These are phyloP conservation scores for Chamaenerion angustifolium DNA, from an alignment of 345 rosid species.

Conservation along the genomic window DNA sequence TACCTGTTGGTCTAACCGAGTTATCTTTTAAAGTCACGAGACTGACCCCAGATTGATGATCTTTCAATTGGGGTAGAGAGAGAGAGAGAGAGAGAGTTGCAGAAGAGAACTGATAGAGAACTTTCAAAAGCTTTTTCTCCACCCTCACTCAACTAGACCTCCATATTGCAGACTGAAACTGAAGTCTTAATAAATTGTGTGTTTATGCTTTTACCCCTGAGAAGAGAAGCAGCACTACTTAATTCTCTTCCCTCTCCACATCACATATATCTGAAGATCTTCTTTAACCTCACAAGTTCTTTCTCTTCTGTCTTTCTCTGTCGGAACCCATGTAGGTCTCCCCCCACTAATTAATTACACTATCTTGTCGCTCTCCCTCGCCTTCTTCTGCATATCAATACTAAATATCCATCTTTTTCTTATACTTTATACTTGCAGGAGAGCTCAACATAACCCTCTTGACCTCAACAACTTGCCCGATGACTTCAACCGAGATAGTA, in stretches of 20 bases:
- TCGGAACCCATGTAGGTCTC: slow-evolving; percentile 65
- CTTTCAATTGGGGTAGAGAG: slow-evolving; percentile 24
- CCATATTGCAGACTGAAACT: slow-evolving; percentile 46
- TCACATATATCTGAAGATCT: neutral
- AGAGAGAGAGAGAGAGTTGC: slow-evolving; percentile 37
- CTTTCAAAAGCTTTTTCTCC: slow-evolving; percentile 34
- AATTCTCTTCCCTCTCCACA: neutral
- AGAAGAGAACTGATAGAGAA: slow-evolving; percentile 84
- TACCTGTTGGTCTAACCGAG: too few relatives aligned
- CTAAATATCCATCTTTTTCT: slow-evolving; percentile 1
- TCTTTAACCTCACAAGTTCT: neutral
- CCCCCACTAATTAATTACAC: slow-evolving; percentile 16
- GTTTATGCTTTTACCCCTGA: slow-evolving; percentile 9
- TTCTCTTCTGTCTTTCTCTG: slow-evolving; percentile 25
- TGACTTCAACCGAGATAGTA: slow-evolving; percentile 46
- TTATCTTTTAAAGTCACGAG: slow-evolving; percentile 61
- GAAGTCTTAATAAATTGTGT: slow-evolving; percentile 36
- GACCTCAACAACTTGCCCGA: slow-evolving; percentile 99
- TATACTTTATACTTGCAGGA: slow-evolving; percentile 31
- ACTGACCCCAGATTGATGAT: slow-evolving; percentile 26
- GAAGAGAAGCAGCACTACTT: neutral
- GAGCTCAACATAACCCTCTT: slow-evolving; percentile 57
- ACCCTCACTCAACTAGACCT: slow-evolving; percentile 9
- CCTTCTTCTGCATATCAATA: slow-evolving; percentile 3
- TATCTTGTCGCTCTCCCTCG: slow-evolving; percentile 3